Evolutionary conservation across 2,329 filamentous ascomycete genomes (phyloP).

Genomic region (Trichoderma sp.): DNA sequence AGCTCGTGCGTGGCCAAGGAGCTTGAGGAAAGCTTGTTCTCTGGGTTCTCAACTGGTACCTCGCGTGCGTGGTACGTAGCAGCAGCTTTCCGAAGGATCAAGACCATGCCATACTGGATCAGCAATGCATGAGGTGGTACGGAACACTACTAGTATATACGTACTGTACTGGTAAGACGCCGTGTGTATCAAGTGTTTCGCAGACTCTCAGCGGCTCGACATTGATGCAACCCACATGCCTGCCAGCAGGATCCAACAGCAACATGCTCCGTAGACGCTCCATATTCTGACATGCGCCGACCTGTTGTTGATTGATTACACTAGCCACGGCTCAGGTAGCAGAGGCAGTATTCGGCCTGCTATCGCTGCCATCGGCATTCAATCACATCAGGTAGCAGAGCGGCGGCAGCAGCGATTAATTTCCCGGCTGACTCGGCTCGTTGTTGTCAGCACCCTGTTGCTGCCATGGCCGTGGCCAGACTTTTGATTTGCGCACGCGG

Average conservation of each 20-base stretch:
- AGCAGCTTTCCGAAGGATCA: slow-evolving; percentile 6
- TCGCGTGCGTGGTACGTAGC: neutral
- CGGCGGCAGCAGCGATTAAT: neutral
- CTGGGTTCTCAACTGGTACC: neutral
- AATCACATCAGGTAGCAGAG: neutral
- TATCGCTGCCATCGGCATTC: neutral
- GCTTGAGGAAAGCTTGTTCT: neutral
- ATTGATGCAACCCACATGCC: slow-evolving; percentile 10
- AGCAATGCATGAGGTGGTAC: neutral
- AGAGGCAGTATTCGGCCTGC: too few relatives aligned
- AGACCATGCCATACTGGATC: neutral
- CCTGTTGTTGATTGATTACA: neutral
- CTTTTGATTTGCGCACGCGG: neutral
- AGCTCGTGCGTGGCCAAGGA: neutral
- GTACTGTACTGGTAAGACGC: slow-evolving; percentile 3
- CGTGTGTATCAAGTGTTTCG: neutral
- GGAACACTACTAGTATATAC: neutral
- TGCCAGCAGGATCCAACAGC: slow-evolving; percentile 3
- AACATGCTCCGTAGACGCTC: neutral
- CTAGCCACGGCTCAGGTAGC: slow-evolving; percentile 5
- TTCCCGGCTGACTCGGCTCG: slow-evolving; percentile 8
- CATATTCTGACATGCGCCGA: neutral
- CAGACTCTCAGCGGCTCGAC: neutral
- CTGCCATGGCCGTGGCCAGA: neutral
- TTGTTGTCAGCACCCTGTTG: slow-evolving; percentile 5